Base-by-base conservation (phyloP, 2,329 filamentous ascomycete species). In the Aureobasidium sp. region DNA sequence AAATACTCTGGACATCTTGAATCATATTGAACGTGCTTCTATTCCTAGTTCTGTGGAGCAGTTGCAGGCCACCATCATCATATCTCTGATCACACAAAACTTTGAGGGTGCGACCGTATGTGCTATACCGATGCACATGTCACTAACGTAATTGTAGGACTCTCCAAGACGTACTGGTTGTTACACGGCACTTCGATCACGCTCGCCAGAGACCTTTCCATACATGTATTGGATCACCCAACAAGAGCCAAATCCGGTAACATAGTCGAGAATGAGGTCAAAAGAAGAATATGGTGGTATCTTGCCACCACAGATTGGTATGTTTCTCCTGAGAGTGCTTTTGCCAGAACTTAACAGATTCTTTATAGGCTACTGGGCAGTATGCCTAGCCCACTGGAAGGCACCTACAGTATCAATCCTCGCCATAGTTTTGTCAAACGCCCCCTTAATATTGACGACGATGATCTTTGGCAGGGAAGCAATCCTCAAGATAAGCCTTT, bases 381-480 rank as follows among this genome's bases (percentile, higher is more conserved):
- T 38, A 61, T 71, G n/a, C 68, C 68, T 5, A 72, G 73, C 1
- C 68, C 70, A 1, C 68, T 72, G 32, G 71, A 74, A 53, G 70
- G 69, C 42, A 71, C 68, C 1, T 77, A 76, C 56, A 61, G 64
- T 2, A 63, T 74, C 12, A 63, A 71, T 17, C 68, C 71, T 3
- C 54, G 64, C 2, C 70, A 74, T 8, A 71, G 74, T 67, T 61
- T 64, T 6, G 69, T 74, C 24, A 63, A 68, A 1, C 57, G 63
- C 24, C 73, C 72, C 1, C 61, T 67, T 2, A 75, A 77, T 47
- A 60, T 74, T 11, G 66, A 71, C 21, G 71, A 74, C 40, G 61
- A 64, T 2, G 65, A 70, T 5, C 63, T 76, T 2, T 42, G 55
- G 10, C 27, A 47, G n/a, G 19, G 61, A 55, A 24, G 55, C 6